phyloP scores from a whole-genome alignment of 2,329 filamentous ascomycete genomes.

The Nothopassalora personata region DNA sequence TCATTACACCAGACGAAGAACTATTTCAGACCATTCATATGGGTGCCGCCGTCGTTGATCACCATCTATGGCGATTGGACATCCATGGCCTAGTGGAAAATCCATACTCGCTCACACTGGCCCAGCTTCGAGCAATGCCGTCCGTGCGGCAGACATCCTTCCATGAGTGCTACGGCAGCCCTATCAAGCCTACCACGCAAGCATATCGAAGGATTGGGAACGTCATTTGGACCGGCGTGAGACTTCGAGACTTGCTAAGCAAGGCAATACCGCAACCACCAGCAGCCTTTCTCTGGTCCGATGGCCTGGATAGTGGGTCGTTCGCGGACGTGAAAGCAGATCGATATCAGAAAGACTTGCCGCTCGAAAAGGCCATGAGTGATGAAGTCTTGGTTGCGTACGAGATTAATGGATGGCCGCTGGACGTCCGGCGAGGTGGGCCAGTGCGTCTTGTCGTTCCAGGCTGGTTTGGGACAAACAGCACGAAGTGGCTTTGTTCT shows the following conservation, averaged over 20 bases:
- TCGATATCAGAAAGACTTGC: slow-evolving; percentile 33
- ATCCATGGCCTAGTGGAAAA: slow-evolving; percentile 31
- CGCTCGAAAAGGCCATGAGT: slow-evolving; percentile 23
- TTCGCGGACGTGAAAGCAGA: slow-evolving; percentile 27
- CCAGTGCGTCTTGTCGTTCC: slow-evolving; percentile 31
- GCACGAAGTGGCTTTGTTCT: slow-evolving; percentile 31
- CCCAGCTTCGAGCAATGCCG: slow-evolving; percentile 26
- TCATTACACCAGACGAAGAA: slow-evolving; percentile 69
- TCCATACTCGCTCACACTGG: slow-evolving; percentile 28
- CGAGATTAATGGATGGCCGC: slow-evolving; percentile 24
- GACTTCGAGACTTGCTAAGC: slow-evolving; percentile 22
- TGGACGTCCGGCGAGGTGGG: slow-evolving; percentile 26
- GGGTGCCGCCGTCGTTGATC: slow-evolving; percentile 30
- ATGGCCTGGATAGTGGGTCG: slow-evolving; percentile 27
- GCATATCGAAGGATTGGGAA: slow-evolving; percentile 34
- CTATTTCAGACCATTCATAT: slow-evolving; percentile 38
- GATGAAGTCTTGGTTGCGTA: slow-evolving; percentile 30
- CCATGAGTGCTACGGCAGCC: slow-evolving; percentile 37
- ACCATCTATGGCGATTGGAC: slow-evolving; percentile 27
- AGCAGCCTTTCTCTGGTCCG: slow-evolving; percentile 28
- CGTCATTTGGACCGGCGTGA: slow-evolving; percentile 34
- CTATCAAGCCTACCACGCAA: slow-evolving; percentile 27
- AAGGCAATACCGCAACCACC: slow-evolving; percentile 16
- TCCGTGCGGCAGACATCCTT: slow-evolving; percentile 27
- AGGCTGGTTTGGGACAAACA: slow-evolving; percentile 33